These are phyloP conservation scores for Plasmopara viticola DNA, from an alignment of 352 stramenopile genomes.

Conservation along the genomic window DNA sequence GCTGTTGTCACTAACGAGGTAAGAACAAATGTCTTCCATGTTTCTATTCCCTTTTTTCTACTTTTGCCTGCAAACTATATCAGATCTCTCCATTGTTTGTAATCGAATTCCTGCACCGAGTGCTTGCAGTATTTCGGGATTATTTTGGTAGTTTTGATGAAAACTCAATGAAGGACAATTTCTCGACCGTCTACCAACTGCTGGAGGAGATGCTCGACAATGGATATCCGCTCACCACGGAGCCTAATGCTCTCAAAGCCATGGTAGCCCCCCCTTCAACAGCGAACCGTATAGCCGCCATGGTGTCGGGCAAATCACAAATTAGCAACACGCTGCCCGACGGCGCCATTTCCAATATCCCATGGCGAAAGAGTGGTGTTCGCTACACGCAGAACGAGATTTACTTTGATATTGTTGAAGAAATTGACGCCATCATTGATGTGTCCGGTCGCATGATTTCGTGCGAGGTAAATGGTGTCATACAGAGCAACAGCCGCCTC, in stretches of 20 bases:
- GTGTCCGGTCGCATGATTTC: constrained; percentile 88
- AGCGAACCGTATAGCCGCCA: constrained; percentile 82
- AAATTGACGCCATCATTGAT: constrained; percentile 96
- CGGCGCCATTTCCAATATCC: constrained; percentile 93
- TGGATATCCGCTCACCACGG: constrained; percentile 95
- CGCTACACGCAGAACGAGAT: constrained; percentile 97
- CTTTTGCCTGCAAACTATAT: no score
- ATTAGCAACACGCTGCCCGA: constrained; percentile 90
- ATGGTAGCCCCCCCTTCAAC: constrained; percentile 95
- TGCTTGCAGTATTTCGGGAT: constrained; percentile 94
- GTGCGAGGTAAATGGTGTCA: constrained; percentile 92
- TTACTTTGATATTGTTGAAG: constrained; percentile 98
- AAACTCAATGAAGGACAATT: constrained; percentile 97
- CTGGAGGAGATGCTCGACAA: constrained; percentile 97
- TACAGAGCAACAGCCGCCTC: constrained; percentile 93
- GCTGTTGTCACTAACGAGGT: constrained; percentile 93
- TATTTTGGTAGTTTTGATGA: constrained; percentile 97
- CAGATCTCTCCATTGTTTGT: constrained; percentile 84
- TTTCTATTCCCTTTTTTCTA: no score
- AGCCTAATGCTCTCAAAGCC: constrained; percentile 95
- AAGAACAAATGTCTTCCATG: constrained; percentile 1
- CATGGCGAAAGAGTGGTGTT: constrained; percentile 95
- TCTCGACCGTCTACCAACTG: constrained; percentile 94
- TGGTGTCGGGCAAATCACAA: constrained; percentile 85
- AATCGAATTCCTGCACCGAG: constrained; percentile 96